Conservation (phyloP, 2,329 filamentous ascomycete species). For the Pestalotiopsis sp. region DNA sequence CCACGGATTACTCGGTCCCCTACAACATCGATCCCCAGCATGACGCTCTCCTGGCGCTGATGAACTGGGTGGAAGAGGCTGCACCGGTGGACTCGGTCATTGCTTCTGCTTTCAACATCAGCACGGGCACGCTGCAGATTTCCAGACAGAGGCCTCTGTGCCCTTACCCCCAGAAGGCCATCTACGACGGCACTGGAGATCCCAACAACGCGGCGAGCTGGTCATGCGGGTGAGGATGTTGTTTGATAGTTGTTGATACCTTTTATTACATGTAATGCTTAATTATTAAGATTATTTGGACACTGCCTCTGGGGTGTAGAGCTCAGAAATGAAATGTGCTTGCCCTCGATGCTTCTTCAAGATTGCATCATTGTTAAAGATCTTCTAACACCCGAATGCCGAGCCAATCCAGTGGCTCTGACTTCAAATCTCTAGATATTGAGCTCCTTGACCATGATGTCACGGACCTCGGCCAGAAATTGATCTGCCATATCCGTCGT, state of each 20-base stretch:
- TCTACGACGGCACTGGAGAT: constrained; percentile 1
- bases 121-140: neutral
- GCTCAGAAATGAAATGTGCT: too few relatives aligned
- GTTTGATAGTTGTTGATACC: neutral
- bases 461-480: neutral
- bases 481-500: neutral
- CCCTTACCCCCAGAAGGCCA: constrained; percentile 7
- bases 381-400: too few relatives aligned
- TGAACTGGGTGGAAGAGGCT: constrained; percentile 32
- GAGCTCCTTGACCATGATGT: neutral
- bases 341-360: too few relatives aligned
- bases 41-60: constrained; percentile 29
- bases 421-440: too few relatives aligned
- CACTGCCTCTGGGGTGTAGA: too few relatives aligned
- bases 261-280: neutral
- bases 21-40: constrained; percentile 22
- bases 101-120: constrained; percentile 15
- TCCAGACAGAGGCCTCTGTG: constrained; percentile 5
- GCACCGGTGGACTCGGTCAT: constrained; percentile 24
- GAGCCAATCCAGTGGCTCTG: neutral
- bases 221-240: neutral
- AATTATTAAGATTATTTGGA: neutral
- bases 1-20: constrained; percentile 26
- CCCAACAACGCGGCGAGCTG: constrained; percentile 3
- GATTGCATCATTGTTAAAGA: too few relatives aligned